Base-by-base conservation (phyloP, 495 filamentous ascomycete genomes). In the Penicillium macrosclerotiorum region DNA sequence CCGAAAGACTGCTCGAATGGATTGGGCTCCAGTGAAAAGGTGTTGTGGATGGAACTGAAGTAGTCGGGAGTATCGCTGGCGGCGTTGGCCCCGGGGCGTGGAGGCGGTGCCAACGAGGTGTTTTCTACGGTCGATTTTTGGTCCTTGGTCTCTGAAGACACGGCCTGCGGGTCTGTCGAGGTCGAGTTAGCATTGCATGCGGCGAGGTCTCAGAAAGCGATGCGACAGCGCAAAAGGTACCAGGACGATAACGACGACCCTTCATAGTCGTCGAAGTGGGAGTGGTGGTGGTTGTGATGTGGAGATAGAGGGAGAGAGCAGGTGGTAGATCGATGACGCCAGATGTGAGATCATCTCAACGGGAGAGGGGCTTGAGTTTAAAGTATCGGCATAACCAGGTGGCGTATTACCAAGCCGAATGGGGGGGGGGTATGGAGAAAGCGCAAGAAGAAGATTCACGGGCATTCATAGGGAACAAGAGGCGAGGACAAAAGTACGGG, bases 1-100 rank as follows among this genome's bases (percentile, higher is more conserved):
- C 80, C 78, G 63, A 98, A 98, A 0, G 91, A 95, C 57, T 90
- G 83, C 64, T 98, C 93, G 62, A 98, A 98, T 5, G 92, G 91
- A 61, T 98, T 98, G 42, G 90, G 91, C 63, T 98, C 93, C 52
- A 86, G 78, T 40, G 82, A 84, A 64, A 81, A 86, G 52, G 77
- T 78, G 59, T 69, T 78, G 60, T 84, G 75, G 24, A 80, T 74
- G 38, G 71, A 76, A 27, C 79, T 82, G 69, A 90, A 94, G 71
- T 91, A 92, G 59, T 93, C 87, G 23, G 83, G 79, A n/a, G 77
- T 80, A 58, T 84, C 78, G 46, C 68, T 57, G 51, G 76, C 61
- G 47, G 68, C 64, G 51, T 77, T 66, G 39, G 78, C 76, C 26
- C 72, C 69, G 37, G 89, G 89, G 64, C 86, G 87, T 36, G 88